Evolutionary conservation across 176 grass and related monocot genomes (phyloP).

Genomic region (Musa acuminata): DNA sequence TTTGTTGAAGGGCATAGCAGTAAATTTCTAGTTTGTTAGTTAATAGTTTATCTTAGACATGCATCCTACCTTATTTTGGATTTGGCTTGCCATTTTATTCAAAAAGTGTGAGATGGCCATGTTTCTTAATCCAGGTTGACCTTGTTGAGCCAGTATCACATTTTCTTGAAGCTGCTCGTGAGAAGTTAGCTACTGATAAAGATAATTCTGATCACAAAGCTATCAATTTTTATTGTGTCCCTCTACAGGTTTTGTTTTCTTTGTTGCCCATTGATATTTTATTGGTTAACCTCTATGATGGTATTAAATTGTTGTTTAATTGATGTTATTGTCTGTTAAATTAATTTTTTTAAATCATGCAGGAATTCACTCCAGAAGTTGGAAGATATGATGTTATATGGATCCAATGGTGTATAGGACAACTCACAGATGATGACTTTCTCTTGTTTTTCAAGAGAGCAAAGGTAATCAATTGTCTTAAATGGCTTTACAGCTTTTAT

Average conservation of each 20-base stretch:
- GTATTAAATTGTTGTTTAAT: not conserved
- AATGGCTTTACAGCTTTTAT: not conserved
- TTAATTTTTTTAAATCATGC: not conserved
- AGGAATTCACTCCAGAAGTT: constrained; percentile 86
- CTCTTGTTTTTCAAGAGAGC: constrained; percentile 88
- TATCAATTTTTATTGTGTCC: constrained; percentile 72
- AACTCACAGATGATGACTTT: constrained; percentile 95
- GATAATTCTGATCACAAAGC: constrained; percentile 50
- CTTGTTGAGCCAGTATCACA: constrained; percentile 92
- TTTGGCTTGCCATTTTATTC: not conserved
- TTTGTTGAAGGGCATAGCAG: no score
- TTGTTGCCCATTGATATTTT: not conserved
- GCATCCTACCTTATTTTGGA: not conserved
- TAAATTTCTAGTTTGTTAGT: not conserved
- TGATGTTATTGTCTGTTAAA: not conserved
- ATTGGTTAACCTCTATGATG: not conserved
- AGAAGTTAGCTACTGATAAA: constrained; percentile 50
- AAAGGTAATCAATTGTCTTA: constrained; percentile 31
- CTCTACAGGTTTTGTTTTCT: constrained; percentile 68
- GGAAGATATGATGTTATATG: constrained; percentile 98
- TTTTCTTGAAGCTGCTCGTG: constrained; percentile 73
- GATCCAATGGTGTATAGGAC: constrained; percentile 98
- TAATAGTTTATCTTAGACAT: not conserved
- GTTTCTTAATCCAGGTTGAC: constrained; percentile 58
- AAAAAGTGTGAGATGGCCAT: constrained; percentile 12